Evolutionary conservation across 116 monocot genomes (phyloP), one percentile per base, ranked within the genome.

Genomic region (Cymodocea nodosa): DNA sequence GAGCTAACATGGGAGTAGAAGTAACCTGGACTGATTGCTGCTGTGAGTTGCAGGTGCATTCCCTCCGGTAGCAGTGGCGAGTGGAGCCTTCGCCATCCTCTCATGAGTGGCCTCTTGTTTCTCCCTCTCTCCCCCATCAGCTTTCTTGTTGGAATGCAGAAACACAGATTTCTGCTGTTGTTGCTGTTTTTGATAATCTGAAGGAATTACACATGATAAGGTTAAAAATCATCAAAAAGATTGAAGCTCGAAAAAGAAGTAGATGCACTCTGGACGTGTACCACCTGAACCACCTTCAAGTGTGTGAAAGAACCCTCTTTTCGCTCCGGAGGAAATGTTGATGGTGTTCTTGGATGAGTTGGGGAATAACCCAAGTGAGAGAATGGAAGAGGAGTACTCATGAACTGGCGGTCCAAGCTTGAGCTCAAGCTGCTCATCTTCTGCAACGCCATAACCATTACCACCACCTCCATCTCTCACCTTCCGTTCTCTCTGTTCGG

Each of bases 401-500:
- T 59, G 48, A 8, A 67, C 68, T 18, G 74, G 67, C 15, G 67
- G 74, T 6, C 56, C 74, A 51, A 74, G 74, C 37, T 60, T 74
- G 24, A 74, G 74, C 67, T 74, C 74, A n/a, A 74, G 74, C 68
- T 52, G 16, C 52, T 56, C 34, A 73, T 82, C 65, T 79, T 77
- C 78, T 83, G 76, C 15, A 84, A 77, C 70, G 67, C 70, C 73
- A 77, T 71, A 72, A 65, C 82, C 52, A 64, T 76, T 63, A 22
- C 75, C 63, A 44, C 37, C 65, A 53, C 71, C 76, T 15, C 61
- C 75, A 40, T 64, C 78, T 52, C 50, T 77, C 15, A 19, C 71
- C 65, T 74, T 69, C 76, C 81, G 78, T 30, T 71, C 75, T 57
- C 69, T 58, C 70, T 66, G 63, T 19, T 77, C 71, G 0, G 68